These are phyloP conservation scores for Gloeopeniophorella convolvens DNA, from an alignment of 768 basidiomycete genomes.

Conservation along the genomic window DNA sequence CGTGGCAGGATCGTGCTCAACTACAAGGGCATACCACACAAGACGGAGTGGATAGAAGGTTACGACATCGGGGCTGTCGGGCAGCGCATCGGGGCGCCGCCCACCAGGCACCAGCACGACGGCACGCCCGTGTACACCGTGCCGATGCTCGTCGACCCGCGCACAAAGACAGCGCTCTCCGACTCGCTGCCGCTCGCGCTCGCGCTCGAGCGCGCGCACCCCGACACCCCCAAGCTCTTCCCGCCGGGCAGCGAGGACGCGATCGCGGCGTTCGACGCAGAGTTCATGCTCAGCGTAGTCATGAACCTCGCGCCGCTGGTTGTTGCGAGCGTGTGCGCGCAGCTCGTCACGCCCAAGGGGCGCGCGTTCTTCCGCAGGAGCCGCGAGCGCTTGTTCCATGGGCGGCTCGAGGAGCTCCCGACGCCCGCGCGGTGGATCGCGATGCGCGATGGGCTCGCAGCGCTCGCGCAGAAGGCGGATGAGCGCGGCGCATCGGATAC, in stretches of 20 bases:
- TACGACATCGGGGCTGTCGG: slow-evolving; percentile 38
- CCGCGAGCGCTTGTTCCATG: slow-evolving; percentile 30
- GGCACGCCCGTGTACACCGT: slow-evolving; percentile 35
- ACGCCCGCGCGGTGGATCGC: slow-evolving; percentile 36
- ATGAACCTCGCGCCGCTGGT: slow-evolving; percentile 5
- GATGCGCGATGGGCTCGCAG: slow-evolving; percentile 30
- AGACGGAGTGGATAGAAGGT: slow-evolving; percentile 46
- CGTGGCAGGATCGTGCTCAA: slow-evolving; percentile 34
- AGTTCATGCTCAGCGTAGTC: slow-evolving; percentile 9
- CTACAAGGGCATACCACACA: slow-evolving; percentile 37
- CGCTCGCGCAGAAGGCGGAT: slow-evolving; percentile 15
- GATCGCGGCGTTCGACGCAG: slow-evolving; percentile 22
- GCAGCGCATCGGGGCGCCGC: slow-evolving; percentile 33
- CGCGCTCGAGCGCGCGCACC: slow-evolving; percentile 43
- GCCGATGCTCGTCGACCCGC: slow-evolving; percentile 41
- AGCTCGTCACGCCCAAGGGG: slow-evolving; percentile 30
- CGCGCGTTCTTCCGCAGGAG: slow-evolving; percentile 38
- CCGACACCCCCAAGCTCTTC: slow-evolving; percentile 35
- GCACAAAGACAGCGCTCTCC: slow-evolving; percentile 29
- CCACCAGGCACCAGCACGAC: slow-evolving; percentile 29
- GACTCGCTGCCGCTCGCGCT: slow-evolving; percentile 41
- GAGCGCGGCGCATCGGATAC: slow-evolving; percentile 11
- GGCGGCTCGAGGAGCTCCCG: slow-evolving; percentile 32
- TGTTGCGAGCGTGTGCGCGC: slow-evolving; percentile 7
- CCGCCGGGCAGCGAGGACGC: slow-evolving; percentile 22